Percentiles rank a stretch among this genome's conserved stretches.
phyloP scores from a whole-genome alignment of 164 flowering plant species.

The Dillenia turbinata region DNA sequence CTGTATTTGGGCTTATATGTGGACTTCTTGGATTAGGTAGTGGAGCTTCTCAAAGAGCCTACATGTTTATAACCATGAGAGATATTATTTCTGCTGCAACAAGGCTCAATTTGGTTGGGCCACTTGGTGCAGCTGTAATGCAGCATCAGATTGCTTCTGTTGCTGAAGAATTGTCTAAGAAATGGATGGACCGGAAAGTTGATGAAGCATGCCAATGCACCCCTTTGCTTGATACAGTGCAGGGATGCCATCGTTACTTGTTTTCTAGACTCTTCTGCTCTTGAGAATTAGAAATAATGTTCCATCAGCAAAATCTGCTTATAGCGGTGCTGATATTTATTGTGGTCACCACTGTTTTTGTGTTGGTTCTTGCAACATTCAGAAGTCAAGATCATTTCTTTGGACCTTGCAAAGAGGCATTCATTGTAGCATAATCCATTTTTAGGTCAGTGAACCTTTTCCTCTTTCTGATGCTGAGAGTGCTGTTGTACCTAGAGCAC shows the following conservation, averaged over 20 bases:
- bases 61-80: constrained; percentile 86
- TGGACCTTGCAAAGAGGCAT: too few species aligned
- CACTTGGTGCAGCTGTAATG: constrained; percentile 73
- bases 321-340: too few species aligned
- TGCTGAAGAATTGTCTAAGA: constrained; percentile 61
- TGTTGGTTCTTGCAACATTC: too few species aligned
- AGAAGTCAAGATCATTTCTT: too few species aligned
- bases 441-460: too few species aligned
- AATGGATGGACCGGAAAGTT: constrained; percentile 62
- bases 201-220: constrained; percentile 85
- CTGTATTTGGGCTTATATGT: constrained; percentile 78
- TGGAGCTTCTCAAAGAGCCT: constrained; percentile 66
- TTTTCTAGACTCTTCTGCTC: constrained; percentile 89
- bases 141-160: constrained; percentile 72
- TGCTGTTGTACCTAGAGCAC: too few species aligned
- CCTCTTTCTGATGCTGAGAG: too few species aligned
- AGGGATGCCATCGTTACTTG: constrained; percentile 86
- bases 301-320: background rate
- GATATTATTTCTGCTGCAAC: constrained; percentile 93
- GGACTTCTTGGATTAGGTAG: constrained; percentile 69
- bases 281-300: constrained; percentile 21
- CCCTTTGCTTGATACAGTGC: constrained; percentile 81
- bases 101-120: constrained; percentile 87
- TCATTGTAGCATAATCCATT: too few species aligned
- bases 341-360: too few species aligned